Evolutionary conservation across 2,329 filamentous ascomycete genomes (phyloP).

Genomic region (Clarireedia hainanense): DNA sequence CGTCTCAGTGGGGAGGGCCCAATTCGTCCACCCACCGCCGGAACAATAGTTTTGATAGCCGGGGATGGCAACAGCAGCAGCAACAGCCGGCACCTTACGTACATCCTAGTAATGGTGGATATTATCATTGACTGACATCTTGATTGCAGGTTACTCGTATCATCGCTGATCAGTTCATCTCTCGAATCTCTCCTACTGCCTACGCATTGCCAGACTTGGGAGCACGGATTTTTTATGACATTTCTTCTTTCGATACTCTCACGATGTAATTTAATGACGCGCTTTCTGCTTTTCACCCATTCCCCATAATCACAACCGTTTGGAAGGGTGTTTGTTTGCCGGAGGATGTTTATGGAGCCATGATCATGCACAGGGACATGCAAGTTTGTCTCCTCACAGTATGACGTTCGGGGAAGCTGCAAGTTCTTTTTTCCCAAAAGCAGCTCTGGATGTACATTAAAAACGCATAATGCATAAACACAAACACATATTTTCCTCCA

Average conservation of each 20-base stretch:
- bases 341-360: conserved; percentile 1
- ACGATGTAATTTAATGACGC: conserved; percentile 3
- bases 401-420: conserved; percentile 12
- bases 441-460: conserved; percentile 7
- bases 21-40: conserved; percentile 2
- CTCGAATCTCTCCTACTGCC: not conserved
- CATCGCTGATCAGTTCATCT: conserved; percentile 8
- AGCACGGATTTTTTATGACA: not conserved
- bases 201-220: no score
- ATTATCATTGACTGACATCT: conserved; percentile 12
- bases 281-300: not conserved
- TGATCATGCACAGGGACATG: conserved; percentile 8
- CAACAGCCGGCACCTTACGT: conserved; percentile 1
- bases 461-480: not conserved
- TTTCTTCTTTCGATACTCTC: not conserved
- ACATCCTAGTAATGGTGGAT: conserved; percentile 6
- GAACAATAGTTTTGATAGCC: conserved; percentile 2
- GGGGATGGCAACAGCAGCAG: conserved; percentile 8
- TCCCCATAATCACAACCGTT: not conserved
- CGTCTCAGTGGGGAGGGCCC: conserved; percentile 1
- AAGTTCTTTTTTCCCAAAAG: not conserved
- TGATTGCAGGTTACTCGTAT: conserved; percentile 9
- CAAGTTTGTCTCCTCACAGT: not conserved
- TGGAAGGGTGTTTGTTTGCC: not conserved
- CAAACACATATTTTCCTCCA: not conserved